Base-by-base conservation (phyloP, 83 land plant species). In the Isoetes engelmannii region DNA sequence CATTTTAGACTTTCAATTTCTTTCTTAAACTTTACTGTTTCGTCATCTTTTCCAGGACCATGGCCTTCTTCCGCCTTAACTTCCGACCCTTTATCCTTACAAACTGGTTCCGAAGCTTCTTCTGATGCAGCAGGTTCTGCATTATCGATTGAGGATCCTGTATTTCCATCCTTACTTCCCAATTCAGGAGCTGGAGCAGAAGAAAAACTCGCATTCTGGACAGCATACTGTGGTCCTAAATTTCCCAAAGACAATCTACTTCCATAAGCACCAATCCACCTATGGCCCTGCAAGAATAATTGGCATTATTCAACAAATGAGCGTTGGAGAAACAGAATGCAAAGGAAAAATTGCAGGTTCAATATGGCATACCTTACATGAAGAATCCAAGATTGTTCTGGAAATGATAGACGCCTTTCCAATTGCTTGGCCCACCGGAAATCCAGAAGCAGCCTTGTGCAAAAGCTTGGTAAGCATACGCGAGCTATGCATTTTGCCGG, bases 1-100 rank as follows among this genome's bases (percentile, higher is more conserved):
- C 80, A 81, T 12, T 80, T 67, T 28, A 90, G 67, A 45, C 86
- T 93, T 46, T 84, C 92, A 10, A 59, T 18, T 19, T 59, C 62
- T 18, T 59, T 59, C 12, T 19, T 12, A 20, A 59, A 37, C 62
- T 59, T 59, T 42, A 28, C 37, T 28, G 37, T 69, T 53, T 73
- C 21, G 84, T 80, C 0, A 79, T 72, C 19, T 83, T 70, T 46
- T 9, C 49, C 69, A 18, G 62, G 62, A 12, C 10, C 69, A 47
- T 48, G 21, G 48, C 62, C 41, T 12, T 49, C 70, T 20, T 63
- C 74, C 44, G 62, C 63, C 74, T 63, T 70, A 48, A 63, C 71
- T 9, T 53, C 63, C 18, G 71, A 51, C 48, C 50, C 63, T 43
- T 71, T 49, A 4, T 44, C 73, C 17, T 9, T 12, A 49, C 53